Evolutionary conservation across 495 filamentous ascomycete species (phyloP).

Genomic region (Sporormia fimetaria): DNA sequence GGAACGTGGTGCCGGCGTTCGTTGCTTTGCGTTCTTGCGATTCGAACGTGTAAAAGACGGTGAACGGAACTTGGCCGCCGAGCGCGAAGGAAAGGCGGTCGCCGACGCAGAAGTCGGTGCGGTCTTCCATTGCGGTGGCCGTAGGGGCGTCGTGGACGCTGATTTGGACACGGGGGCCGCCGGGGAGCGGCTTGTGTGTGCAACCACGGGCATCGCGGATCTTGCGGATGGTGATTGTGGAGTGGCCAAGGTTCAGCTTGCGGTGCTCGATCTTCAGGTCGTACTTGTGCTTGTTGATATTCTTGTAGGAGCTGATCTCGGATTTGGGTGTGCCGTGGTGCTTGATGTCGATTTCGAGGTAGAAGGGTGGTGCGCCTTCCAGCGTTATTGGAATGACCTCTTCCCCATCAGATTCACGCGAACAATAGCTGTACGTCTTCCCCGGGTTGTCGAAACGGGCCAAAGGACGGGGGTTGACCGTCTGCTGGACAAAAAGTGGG

Average conservation of each 20-base stretch:
- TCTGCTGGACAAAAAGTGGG: constrained; percentile 63
- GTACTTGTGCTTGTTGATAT: constrained; percentile 60
- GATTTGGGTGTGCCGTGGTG: constrained; percentile 70
- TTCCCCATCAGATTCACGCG: constrained; percentile 64
- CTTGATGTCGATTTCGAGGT: constrained; percentile 80
- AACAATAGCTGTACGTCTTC: constrained; percentile 92
- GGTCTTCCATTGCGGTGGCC: constrained; percentile 77
- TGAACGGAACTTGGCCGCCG: constrained; percentile 78
- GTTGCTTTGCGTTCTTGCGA: constrained; percentile 65
- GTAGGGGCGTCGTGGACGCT: constrained; percentile 85
- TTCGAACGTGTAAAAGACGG: constrained; percentile 83
- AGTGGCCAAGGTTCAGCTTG: constrained; percentile 70
- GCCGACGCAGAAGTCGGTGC: constrained; percentile 85
- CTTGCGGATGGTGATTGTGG: constrained; percentile 75
- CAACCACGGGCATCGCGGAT: constrained; percentile 80
- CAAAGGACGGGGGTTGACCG: constrained; percentile 66
- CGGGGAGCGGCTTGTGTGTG: constrained; percentile 51
- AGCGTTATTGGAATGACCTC: constrained; percentile 79
- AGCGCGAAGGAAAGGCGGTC: constrained; percentile 85
- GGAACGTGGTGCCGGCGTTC: constrained; percentile 65
- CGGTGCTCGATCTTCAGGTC: constrained; percentile 73
- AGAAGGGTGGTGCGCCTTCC: constrained; percentile 76
- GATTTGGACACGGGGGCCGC: constrained; percentile 58
- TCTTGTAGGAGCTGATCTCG: constrained; percentile 64
- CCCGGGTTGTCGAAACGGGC: constrained; percentile 74